Base-by-base conservation (phyloP, 176 grass and related monocot species). In the Oryza australiensis region DNA sequence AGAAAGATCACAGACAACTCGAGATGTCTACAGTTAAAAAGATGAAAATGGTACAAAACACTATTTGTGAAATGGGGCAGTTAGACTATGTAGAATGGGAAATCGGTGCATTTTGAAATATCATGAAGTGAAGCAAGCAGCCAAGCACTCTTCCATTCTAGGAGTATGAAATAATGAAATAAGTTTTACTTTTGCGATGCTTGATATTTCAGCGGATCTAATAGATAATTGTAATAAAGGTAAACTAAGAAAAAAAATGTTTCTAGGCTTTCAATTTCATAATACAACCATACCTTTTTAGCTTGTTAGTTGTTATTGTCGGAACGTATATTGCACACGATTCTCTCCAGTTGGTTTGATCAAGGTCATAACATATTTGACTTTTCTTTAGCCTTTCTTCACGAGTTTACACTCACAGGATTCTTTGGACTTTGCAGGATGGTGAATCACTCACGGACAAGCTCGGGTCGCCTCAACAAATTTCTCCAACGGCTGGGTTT, bases 361-460 rank as follows among this genome's bases (percentile, higher is more conserved):
- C 26, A 49, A 59, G 20, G 55, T 60, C 22, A 60, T 10, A 60
- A 60, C 55, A 38, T 76, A 38, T 60, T 24, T n/a, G 27, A 48
- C 13, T 22, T 48, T 22, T 53, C 3, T 38, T 66, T 66, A 22
- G 27, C 16, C 20, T 74, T 55, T 43, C 18, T 3, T 15, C 51
- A 40, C 23, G 15, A 66, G n/a, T 68, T 34, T 86, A 28, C 22
- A 26, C 80, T 88, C 24, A 82, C 40, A 45, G 41, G 18, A 51
- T 83, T 78, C 45, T 65, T 67, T 14, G 62, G 40, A 69, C 27
- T 83, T 83, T 80, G 70, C 91, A 92, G 92, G 59, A 68, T 85
- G 89, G 83, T 69, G 79, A 88, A 84, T 72, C 66, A 53, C 84
- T 83, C 37, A 27, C 57, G 8, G 81, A 90, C 55, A 76, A 77